Conservation (phyloP, 2,329 filamentous ascomycete species). For the Golovinomyces cichoracearum region DNA sequence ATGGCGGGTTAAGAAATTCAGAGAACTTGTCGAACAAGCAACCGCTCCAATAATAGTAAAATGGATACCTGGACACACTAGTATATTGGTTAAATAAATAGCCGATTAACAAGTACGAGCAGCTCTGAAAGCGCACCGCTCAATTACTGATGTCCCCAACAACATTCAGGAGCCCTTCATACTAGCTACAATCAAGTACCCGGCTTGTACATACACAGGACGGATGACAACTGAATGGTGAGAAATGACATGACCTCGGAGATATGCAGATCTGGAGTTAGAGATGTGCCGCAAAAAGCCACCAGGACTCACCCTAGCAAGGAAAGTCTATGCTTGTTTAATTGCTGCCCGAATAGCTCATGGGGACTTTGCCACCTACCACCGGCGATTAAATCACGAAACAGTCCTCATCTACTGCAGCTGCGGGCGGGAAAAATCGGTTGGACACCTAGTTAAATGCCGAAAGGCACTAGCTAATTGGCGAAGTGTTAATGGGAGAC, state of each 20-base stretch:
- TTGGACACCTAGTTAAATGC: not conserved
- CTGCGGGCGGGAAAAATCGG: not conserved
- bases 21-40: not conserved
- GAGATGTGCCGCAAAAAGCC: not conserved
- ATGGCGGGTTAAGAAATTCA: not conserved
- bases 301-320: not conserved
- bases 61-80: not conserved
- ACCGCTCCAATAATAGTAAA: not conserved
- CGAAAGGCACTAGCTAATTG: not conserved
- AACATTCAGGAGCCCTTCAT: not conserved
- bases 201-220: not conserved
- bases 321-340: not conserved
- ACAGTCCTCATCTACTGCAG: not conserved
- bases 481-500: not conserved
- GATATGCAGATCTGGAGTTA: not conserved
- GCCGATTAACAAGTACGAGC: not conserved
- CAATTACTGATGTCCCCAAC: conserved; percentile 25
- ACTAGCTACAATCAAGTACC: not conserved
- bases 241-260: not conserved
- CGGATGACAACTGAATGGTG: not conserved
- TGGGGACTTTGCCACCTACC: not conserved
- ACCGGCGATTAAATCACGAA: not conserved
- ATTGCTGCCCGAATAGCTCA: not conserved
- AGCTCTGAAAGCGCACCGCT: not conserved
- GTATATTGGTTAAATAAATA: not conserved